These are phyloP conservation scores for Orbilia brochopaga DNA, from an alignment of 2,329 filamentous ascomycete genomes.

Conservation along the genomic window DNA sequence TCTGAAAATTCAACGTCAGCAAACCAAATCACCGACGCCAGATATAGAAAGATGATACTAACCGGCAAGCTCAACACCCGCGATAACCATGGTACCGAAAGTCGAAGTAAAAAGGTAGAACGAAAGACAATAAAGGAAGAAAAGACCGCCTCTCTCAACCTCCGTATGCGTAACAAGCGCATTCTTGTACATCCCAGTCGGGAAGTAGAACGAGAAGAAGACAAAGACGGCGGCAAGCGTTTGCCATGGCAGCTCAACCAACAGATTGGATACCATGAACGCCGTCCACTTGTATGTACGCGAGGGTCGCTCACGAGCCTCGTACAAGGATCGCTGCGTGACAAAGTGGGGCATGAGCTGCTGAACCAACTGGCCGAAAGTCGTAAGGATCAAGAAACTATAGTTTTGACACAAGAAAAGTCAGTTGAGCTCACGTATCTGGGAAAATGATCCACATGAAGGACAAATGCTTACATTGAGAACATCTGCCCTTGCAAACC, in stretches of 20 bases:
- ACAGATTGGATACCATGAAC: conserved; percentile 81
- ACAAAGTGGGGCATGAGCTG: conserved; percentile 88
- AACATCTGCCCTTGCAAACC: conserved; percentile 88
- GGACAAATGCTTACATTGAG: conserved; percentile 68
- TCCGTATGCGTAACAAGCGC: conserved; percentile 68
- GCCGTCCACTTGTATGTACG: conserved; percentile 84
- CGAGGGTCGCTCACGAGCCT: conserved; percentile 86
- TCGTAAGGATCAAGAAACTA: conserved; percentile 76
- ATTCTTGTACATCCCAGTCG: conserved; percentile 76
- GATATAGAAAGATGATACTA: conserved; percentile 54
- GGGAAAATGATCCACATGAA: neutral
- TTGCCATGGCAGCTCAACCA: conserved; percentile 85
- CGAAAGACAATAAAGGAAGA: conserved; percentile 76
- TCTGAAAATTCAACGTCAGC: conserved; percentile 56
- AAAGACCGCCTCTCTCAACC: conserved; percentile 73
- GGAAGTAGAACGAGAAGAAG: conserved; percentile 84
- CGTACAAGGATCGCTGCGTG: conserved; percentile 78
- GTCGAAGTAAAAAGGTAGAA: conserved; percentile 83
- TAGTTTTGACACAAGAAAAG: neutral
- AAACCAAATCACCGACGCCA: neutral
- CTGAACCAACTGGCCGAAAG: conserved; percentile 79
- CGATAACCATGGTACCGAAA: conserved; percentile 79
- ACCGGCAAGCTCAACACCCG: conserved; percentile 75
- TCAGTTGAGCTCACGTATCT: neutral
- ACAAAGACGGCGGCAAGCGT: conserved; percentile 80